Conservation (phyloP, 2,329 filamentous ascomycete species). For the Biscogniauxia mediterranea region DNA sequence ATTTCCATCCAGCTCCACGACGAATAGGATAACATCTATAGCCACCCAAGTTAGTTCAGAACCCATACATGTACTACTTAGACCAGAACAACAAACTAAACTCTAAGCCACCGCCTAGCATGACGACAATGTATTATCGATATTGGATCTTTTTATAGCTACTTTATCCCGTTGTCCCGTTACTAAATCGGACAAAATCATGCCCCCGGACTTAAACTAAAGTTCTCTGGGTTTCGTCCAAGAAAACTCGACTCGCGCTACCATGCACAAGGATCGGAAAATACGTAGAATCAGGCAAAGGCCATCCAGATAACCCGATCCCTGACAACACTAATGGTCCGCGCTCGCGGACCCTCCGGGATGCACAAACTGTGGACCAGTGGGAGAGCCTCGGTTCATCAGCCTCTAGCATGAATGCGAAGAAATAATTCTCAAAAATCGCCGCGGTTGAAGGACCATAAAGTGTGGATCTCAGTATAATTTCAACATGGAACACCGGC, state of each 20-base stretch:
- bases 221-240: neutral
- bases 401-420: neutral
- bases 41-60: no score
- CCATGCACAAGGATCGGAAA: neutral
- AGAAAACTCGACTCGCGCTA: neutral
- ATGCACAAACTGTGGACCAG: neutral
- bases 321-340: neutral
- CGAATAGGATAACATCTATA: no score
- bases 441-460: neutral
- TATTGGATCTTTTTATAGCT: neutral
- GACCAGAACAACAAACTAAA: no score
- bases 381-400: neutral
- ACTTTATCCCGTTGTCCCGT: neutral
- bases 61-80: no score
- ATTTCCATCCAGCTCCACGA: no score
- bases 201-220: neutral
- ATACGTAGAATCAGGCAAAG: neutral
- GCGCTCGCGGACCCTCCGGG: neutral
- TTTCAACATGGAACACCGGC: neutral
- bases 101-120: no score
- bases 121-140: neutral
- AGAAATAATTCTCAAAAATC: neutral
- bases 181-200: neutral
- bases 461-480: neutral
- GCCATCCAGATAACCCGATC: neutral